phyloP scores from a whole-genome alignment of 2,329 filamentous ascomycete genomes.

The Calonectria henricotiae region DNA sequence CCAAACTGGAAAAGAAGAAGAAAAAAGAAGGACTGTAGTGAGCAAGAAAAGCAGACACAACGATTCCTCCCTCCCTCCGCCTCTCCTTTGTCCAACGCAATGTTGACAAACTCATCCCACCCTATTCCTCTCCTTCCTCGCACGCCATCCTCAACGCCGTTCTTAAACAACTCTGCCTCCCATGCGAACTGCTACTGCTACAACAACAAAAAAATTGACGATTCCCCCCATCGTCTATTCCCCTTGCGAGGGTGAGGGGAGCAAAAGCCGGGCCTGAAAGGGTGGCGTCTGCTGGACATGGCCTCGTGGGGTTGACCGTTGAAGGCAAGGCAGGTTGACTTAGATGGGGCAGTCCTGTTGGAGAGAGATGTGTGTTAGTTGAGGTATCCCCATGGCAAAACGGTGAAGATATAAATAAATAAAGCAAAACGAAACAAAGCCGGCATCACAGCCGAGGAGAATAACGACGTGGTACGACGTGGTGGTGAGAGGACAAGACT shows the following conservation, averaged over 20 bases:
- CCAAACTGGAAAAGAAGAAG: background rate
- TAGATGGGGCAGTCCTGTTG: slow-evolving; percentile 52
- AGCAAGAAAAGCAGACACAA: slow-evolving; percentile 1
- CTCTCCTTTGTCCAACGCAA: background rate
- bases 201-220: background rate
- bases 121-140: slow-evolving; percentile 1
- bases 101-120: slow-evolving; percentile 3
- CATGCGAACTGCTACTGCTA: slow-evolving; percentile 23
- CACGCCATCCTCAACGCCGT: background rate
- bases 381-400: background rate
- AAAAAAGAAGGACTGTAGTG: slow-evolving; percentile 20
- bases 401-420: background rate
- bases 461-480: background rate
- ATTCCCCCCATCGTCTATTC: too few relatives aligned
- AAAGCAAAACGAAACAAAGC: background rate
- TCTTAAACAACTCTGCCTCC: slow-evolving; percentile 24
- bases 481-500: slow-evolving; percentile 45
- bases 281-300: background rate
- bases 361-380: slow-evolving; percentile 25
- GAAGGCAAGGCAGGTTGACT: slow-evolving; percentile 1
- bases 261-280: background rate
- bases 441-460: background rate
- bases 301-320: background rate
- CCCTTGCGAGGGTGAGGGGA: background rate
- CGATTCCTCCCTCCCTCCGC: background rate